Evolutionary conservation across 768 basidiomycete genomes (phyloP), one percentile per base, ranked within the genome.

Genomic region (Porpolomopsis calyptriformis): DNA sequence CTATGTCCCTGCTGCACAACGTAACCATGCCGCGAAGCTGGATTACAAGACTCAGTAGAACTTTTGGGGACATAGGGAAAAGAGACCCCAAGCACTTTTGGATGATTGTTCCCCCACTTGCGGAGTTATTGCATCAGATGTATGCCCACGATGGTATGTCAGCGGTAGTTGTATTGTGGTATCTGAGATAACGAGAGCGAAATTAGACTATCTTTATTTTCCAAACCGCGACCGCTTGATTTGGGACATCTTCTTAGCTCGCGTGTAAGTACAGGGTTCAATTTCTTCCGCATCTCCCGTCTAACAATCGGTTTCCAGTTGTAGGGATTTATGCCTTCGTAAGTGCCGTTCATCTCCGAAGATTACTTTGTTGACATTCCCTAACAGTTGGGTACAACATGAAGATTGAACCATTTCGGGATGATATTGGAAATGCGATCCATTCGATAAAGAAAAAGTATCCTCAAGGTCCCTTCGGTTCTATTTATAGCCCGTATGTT

Each of bases 11-110:
- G 12, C 56, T 77, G 0, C 72, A 80, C 53, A 62, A 65, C 12
- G 51, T 77, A 22, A 69, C 71, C 4, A 64, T 82, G 26, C 80
- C 80, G 0, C 68, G 68, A 2, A 71, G 67, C 43, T 82, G 78
- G 78, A 53, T 78, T 16, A 26, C 62, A 12, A 47, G 49, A 14
- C 43, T 57, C 44, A 16, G 48, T 61, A 8, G 41, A 43, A 29
- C 49, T 55, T 25, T 47, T 33, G 42, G 43, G 44, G 49, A 51
- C 3, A 26, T 48, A 31, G n/a, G 5, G n/a, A 33, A 48, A 33
- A 14, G 24, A 53, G 41, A 51, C 39, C 38, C 16, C 24, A 29
- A 18, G 18, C 16, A 10, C 14, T 29, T 12, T 16, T n/a, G 22
- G 18, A 11, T 20, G 23, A 25, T 24, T n/a, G n/a, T n/a, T n/a